A percentile compares a stretch with the other conserved stretches of the same genome.
These are phyloP conservation scores for Globisporangium radiosum DNA, from an alignment of 352 stramenopile species.

Conservation along the genomic window DNA sequence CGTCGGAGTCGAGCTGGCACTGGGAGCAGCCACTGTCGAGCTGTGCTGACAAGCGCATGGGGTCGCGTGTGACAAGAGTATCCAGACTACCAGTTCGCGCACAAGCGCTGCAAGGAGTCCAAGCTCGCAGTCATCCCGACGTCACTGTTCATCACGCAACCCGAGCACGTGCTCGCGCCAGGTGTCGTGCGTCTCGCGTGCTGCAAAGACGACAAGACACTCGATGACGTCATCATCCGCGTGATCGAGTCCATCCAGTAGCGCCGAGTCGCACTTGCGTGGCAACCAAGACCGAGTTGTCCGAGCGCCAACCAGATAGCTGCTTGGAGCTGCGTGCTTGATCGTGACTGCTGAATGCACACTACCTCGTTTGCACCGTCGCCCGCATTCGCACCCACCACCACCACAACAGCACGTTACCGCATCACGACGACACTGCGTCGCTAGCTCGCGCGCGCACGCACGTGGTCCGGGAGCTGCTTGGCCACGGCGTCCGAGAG, in stretches of 20 bases:
- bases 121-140: constrained; percentile 93
- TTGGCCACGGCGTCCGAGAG: constrained; percentile 51
- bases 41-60: neutral
- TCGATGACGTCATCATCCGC: constrained; percentile 83
- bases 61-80: constrained; percentile 36
- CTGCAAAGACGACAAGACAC: constrained; percentile 95
- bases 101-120: constrained; percentile 87
- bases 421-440: no score
- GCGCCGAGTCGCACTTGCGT: neutral
- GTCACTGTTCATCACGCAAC: constrained; percentile 89
- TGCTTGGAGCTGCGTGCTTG: neutral
- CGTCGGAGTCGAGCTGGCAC: no score
- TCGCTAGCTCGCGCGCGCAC: neutral
- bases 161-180: constrained; percentile 72
- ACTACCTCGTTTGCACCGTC: no score
- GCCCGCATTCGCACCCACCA: no score
- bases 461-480: constrained; percentile 40
- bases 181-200: constrained; percentile 91
- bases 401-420: no score
- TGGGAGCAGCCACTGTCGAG: no score
- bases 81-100: constrained; percentile 83
- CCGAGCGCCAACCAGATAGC: neutral
- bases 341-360: no score
- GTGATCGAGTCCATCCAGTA: constrained; percentile 53
- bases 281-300: constrained; percentile 1